phyloP scores from a whole-genome alignment of 306 rosid species.

The Gastrolobium villosum region DNA sequence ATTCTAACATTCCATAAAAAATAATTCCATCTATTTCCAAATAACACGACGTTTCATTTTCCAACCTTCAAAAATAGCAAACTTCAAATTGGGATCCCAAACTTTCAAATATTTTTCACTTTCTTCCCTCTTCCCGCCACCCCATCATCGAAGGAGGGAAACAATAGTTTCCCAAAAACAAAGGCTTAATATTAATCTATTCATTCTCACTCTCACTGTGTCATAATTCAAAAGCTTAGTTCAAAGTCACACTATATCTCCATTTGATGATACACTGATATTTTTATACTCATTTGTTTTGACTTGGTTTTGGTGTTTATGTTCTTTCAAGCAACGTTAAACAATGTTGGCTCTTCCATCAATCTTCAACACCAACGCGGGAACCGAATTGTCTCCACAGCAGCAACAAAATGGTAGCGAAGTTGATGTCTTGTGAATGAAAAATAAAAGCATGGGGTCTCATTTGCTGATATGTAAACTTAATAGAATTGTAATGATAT shows the following conservation, averaged over 20 bases:
- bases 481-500: too few species aligned
- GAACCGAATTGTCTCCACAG: not conserved
- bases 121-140: constrained; percentile 29
- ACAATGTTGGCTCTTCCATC: not conserved
- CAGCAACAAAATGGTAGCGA: not conserved
- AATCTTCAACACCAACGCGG: not conserved
- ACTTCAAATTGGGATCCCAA: not conserved
- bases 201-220: not conserved
- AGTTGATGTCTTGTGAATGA: not conserved
- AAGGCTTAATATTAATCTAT: not conserved
- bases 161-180: not conserved
- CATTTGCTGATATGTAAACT: too few species aligned
- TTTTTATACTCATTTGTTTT: too few species aligned
- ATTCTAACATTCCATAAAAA: too few species aligned
- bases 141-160: constrained; percentile 46
- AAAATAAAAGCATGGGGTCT: too few species aligned
- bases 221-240: not conserved
- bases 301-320: too few species aligned
- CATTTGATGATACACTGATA: too few species aligned
- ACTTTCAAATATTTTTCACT: not conserved
- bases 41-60: not conserved
- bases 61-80: not conserved
- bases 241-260: not conserved
- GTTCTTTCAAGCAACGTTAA: too few species aligned
- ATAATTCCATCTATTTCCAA: too few species aligned